Conservation (phyloP, 768 basidiomycete species). For the Kwoniella mangroviensis region DNA sequence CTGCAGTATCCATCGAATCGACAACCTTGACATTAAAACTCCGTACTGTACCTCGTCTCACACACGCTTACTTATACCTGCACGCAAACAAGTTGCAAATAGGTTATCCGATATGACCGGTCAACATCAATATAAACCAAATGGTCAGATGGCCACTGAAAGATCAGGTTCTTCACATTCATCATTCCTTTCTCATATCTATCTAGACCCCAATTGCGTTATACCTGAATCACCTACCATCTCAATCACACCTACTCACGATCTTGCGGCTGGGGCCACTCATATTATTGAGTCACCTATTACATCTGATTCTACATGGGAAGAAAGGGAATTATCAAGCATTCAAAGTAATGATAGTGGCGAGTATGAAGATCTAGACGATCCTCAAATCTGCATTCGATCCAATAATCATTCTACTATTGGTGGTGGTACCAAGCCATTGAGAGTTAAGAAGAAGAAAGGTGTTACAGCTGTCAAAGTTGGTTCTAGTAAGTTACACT, state of each 20-base stretch:
- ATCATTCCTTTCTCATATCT: conserved; percentile 14
- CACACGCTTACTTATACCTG: neutral
- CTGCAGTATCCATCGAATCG: neutral
- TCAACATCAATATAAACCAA: conserved; percentile 4
- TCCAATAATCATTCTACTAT: neutral
- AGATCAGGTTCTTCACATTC: conserved; percentile 9
- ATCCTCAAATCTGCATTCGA: conserved; percentile 2
- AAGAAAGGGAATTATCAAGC: conserved; percentile 2
- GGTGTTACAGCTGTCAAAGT: conserved; percentile 8
- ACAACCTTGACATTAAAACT: neutral
- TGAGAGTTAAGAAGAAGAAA: conserved; percentile 40
- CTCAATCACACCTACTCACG: neutral
- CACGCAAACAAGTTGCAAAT: neutral
- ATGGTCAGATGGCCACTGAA: neutral
- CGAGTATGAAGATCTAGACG: conserved; percentile 17
- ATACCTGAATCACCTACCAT: conserved; percentile 14
- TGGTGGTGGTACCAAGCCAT: conserved; percentile 34
- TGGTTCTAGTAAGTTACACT: conserved; percentile 29
- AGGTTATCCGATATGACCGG: neutral
- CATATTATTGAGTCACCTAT: neutral
- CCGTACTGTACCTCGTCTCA: no score
- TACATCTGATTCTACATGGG: neutral
- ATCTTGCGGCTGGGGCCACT: neutral
- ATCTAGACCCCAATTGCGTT: conserved; percentile 2
- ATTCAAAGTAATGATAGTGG: neutral